phyloP scores from a whole-genome alignment of 768 basidiomycete species.

The Lentinula sp. region DNA sequence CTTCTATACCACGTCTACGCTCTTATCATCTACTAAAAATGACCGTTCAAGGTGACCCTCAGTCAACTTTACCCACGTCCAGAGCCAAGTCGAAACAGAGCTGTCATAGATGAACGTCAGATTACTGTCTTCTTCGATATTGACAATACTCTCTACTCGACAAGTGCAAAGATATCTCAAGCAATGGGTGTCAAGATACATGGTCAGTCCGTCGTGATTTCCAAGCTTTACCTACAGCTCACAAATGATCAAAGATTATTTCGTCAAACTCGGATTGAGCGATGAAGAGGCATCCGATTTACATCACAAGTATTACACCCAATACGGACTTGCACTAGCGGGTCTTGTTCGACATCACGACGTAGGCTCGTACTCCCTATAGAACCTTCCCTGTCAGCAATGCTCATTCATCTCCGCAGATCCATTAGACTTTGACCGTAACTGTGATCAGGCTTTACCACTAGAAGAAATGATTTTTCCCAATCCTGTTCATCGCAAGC shows the following conservation, averaged over 20 bases:
- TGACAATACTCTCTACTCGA: slow-evolving; percentile 84
- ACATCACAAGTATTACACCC: slow-evolving; percentile 67
- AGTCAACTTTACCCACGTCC: not conserved
- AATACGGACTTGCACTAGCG: slow-evolving; percentile 79
- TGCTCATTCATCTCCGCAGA: slow-evolving; percentile 29
- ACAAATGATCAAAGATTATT: slow-evolving; percentile 50
- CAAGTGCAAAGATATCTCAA: slow-evolving; percentile 65
- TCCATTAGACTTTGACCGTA: slow-evolving; percentile 76
- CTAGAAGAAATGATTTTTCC: slow-evolving; percentile 74
- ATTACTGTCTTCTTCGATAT: slow-evolving; percentile 75
- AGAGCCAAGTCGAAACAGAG: not conserved
- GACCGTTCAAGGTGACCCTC: not conserved
- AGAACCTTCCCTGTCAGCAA: not conserved
- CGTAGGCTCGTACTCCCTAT: slow-evolving; percentile 44
- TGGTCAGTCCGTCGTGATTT: slow-evolving; percentile 30
- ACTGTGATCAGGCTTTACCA: slow-evolving; percentile 81
- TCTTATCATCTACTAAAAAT: not conserved
- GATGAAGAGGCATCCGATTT: slow-evolving; percentile 65
- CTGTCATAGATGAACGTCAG: slow-evolving; percentile 44
- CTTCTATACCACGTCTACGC: not conserved
- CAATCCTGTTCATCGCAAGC: slow-evolving; percentile 51
- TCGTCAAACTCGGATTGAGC: slow-evolving; percentile 60
- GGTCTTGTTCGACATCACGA: slow-evolving; percentile 73
- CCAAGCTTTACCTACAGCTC: not conserved
- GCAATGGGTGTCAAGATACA: slow-evolving; percentile 80